Percentiles rank a stretch among this genome's conserved stretches.
Evolutionary conservation across 306 rosid species (phyloP).

Genomic region (Glycine tomentella): DNA sequence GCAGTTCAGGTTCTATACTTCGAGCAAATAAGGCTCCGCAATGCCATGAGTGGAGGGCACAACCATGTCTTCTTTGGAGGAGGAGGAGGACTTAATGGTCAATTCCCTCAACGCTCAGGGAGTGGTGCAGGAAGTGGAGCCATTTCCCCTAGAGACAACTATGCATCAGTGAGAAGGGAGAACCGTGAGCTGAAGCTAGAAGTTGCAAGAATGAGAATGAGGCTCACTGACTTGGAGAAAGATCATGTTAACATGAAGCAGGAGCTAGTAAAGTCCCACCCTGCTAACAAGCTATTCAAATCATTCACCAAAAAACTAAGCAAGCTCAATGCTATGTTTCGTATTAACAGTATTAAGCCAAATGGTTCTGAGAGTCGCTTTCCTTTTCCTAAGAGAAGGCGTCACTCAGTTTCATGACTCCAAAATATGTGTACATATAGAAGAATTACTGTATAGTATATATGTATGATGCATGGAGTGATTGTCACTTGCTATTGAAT

Average conservation of each 20-base stretch:
- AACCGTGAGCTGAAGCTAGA: constrained; percentile 96
- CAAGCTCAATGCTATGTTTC: constrained; percentile 76
- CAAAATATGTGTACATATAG: constrained; percentile 49
- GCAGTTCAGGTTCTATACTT: constrained; percentile 97
- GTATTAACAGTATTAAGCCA: constrained; percentile 66
- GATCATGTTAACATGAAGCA: constrained; percentile 96
- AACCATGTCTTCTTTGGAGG: constrained; percentile 79
- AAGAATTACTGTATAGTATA: constrained; percentile 47
- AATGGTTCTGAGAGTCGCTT: constrained; percentile 68
- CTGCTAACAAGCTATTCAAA: constrained; percentile 79
- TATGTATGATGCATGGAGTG: constrained; percentile 44
- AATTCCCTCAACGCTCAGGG: constrained; percentile 91
- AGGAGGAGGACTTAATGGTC: constrained; percentile 64
- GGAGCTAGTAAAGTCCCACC: constrained; percentile 83
- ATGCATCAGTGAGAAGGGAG: constrained; percentile 96
- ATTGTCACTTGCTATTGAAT: constrained; percentile 50
- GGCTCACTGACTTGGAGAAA: constrained; percentile 93
- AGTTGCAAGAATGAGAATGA: constrained; percentile 99
- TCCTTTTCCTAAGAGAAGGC: constrained; percentile 89
- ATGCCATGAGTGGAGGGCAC: constrained; percentile 92
- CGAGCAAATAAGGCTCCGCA: constrained; percentile 91
- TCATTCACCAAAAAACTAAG: constrained; percentile 78
- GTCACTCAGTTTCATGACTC: constrained; percentile 87
- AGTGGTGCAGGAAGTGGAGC: constrained; percentile 99
- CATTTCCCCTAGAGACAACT: constrained; percentile 95